Evolutionary conservation across 345 rosid genomes (phyloP).

Genomic region (Abelmoschus esculentus): DNA sequence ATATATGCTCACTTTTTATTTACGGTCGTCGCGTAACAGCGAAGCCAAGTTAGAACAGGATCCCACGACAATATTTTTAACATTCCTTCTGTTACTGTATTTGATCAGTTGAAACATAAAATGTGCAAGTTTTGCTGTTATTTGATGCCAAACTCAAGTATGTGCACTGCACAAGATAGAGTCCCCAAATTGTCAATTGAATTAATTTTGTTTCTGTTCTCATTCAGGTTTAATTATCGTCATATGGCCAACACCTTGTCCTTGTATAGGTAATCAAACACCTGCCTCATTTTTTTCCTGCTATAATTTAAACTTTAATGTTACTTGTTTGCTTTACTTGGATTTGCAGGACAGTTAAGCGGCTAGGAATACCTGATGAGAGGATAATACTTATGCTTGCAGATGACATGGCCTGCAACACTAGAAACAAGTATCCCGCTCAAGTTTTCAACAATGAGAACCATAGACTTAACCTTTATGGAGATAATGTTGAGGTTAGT

Average conservation of each 20-base stretch:
- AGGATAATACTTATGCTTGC: constrained; percentile 94
- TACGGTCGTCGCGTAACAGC: background rate
- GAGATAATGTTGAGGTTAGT: constrained; percentile 93
- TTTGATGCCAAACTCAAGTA: background rate
- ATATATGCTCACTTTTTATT: background rate
- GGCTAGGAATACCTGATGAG: constrained; percentile 94
- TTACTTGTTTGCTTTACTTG: constrained; percentile 7
- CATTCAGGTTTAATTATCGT: constrained; percentile 91
- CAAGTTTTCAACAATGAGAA: constrained; percentile 97
- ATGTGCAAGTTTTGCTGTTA: background rate
- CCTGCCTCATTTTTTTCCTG: background rate
- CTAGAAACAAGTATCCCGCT: constrained; percentile 90
- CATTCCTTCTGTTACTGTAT: background rate
- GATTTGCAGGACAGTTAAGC: constrained; percentile 78
- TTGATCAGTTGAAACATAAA: background rate
- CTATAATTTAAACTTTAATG: background rate
- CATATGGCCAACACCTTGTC: constrained; percentile 98
- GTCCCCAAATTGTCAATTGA: constrained; percentile 6
- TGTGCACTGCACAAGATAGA: background rate
- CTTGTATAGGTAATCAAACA: constrained; percentile 64
- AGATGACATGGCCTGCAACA: constrained; percentile 98
- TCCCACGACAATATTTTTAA: background rate
- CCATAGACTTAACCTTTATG: constrained; percentile 89
- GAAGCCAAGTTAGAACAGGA: background rate
- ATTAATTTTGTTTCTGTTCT: constrained; percentile 10